Base-by-base conservation (phyloP, 1,284 basidiomycete species). In the Amylostereum areolatum region DNA sequence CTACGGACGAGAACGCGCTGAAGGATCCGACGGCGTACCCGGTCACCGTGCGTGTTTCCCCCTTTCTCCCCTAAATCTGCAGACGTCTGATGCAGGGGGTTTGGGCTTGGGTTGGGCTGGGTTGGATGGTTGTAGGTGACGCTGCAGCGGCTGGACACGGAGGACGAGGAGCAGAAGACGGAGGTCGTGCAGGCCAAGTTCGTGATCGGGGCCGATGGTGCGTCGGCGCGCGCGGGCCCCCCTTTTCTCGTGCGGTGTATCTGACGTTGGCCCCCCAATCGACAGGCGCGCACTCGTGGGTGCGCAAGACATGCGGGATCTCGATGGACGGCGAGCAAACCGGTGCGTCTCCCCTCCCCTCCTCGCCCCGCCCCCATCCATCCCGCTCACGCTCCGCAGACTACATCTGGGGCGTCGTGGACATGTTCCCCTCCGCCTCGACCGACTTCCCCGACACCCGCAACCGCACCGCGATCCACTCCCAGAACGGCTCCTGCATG, bases 391-490 rank as follows among this genome's bases (percentile, higher is more conserved):
- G 31, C 43, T 24, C 18, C 25, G 30, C 51, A 68, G 81, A 90
- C 51, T 85, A 78, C 52, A 75, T 89, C 29, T 92, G 88, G 89
- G 89, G 89, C 24, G 88, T 90, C 7, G 66, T 89, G 28, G 87
- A 91, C 64, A 72, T 83, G 51, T 58, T 80, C 24, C 83, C 83
- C 0, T 52, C 52, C 31, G 55, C 47, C 24, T 73, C 80, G 24
- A 89, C 87, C 10, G 72, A 91, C 62, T 89, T 92, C 60, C 90
- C 92, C 0, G 90, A 94, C 64, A 83, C 89, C 54, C 82, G 91
- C 31, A 85, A 82, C 55, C 73, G 73, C 52, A 75, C 74, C 43
- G 83, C 79, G 12, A 74, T 85, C 34, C 81, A 83, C 62, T 80
- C 78, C 0, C 65, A 69, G 43, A 71, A 73, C 52, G 75, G 77